phyloP scores from a whole-genome alignment of 73 alveolate genomes.

The Paramecium primaurelia region DNA sequence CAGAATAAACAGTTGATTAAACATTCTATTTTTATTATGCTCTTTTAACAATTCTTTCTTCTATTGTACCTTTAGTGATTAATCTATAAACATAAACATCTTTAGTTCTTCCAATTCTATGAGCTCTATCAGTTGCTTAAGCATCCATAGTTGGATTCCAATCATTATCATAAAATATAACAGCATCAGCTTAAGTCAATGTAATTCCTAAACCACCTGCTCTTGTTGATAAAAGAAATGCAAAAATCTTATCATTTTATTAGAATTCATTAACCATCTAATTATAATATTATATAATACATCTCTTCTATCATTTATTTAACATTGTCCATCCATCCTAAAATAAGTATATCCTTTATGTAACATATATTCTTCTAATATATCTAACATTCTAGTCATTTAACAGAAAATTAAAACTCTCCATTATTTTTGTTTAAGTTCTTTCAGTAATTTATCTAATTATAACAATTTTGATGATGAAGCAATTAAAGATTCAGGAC shows the following conservation, averaged over 20 bases:
- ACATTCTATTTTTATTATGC: conserved; percentile 97
- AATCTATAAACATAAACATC: conserved; percentile 94
- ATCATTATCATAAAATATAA: conserved; percentile 98
- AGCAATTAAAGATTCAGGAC: conserved; percentile 31
- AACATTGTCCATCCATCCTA: conserved; percentile 98
- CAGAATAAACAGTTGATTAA: conserved; percentile 96
- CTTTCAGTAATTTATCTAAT: conserved; percentile 84
- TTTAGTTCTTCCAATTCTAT: conserved; percentile 96
- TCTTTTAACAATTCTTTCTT: conserved; percentile 96
- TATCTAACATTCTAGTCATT: conserved; percentile 98
- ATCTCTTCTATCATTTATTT: conserved; percentile 93
- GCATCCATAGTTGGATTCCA: conserved; percentile 99
- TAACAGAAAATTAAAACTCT: conserved; percentile 94
- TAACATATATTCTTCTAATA: conserved; percentile 93
- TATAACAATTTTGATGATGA: conserved; percentile 52
- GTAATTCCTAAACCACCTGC: conserved; percentile 99
- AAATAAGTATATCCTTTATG: conserved; percentile 87
- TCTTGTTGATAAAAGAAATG: conserved; percentile 94
- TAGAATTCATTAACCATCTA: conserved; percentile 94
- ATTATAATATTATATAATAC: neutral
- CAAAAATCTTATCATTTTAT: conserved; percentile 87
- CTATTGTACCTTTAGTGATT: conserved; percentile 94
- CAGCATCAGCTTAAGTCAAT: conserved; percentile 98
- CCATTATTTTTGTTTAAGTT: conserved; percentile 81
- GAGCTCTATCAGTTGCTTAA: conserved; percentile 99